Base-by-base conservation (phyloP, 495 filamentous ascomycete species). In the Parathielavia hyrcaniae region DNA sequence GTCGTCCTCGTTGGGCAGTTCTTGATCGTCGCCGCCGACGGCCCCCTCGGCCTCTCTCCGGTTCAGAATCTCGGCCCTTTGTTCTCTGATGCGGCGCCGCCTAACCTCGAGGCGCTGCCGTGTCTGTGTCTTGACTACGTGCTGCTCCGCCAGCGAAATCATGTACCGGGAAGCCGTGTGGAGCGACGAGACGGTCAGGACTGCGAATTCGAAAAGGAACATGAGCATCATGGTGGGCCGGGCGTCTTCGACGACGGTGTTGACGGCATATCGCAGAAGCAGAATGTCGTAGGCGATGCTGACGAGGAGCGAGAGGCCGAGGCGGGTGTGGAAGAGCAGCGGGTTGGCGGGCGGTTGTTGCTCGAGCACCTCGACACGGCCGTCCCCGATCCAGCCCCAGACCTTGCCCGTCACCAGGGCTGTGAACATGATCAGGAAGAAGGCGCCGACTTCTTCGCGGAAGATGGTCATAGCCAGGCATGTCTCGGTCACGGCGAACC, bases 381-480 rank as follows among this genome's bases (percentile, higher is more conserved):
- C 92, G 69, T 95, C 91, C 30, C 89, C 89, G 62, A 98, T 95
- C 95, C 95, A 98, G 32, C 89, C 89, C 89, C 95, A 97, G 44
- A 97, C 90, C 72, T 96, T 97, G 44, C 90, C 90, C 30, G 87
- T 88, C 46, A 97, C 78, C n/a, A 97, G 79, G 38, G 83, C 83
- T 16, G 93, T 87, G 66, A 97, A 97, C 92, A 97, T 97, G 61
- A 93, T 82, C 50, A 97, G 72, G 65, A 97, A 96, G 83, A 89
- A 95, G 30, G 83, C 86, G 46, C 95, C 95, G 35, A 97, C 81
- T 68, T 96, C 89, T 54, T 96, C 93, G 20, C 93, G 81, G 69
- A 98, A 98, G 62, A 96, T 96, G n/a, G 92, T 96, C 92, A 97
- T 97, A 16, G 95, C 93, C 41, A 98, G 80, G 70, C 89, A 91